These are phyloP conservation scores for Fonsecaea pedrosoi DNA, from an alignment of 2,329 filamentous ascomycete genomes.

Conservation along the genomic window DNA sequence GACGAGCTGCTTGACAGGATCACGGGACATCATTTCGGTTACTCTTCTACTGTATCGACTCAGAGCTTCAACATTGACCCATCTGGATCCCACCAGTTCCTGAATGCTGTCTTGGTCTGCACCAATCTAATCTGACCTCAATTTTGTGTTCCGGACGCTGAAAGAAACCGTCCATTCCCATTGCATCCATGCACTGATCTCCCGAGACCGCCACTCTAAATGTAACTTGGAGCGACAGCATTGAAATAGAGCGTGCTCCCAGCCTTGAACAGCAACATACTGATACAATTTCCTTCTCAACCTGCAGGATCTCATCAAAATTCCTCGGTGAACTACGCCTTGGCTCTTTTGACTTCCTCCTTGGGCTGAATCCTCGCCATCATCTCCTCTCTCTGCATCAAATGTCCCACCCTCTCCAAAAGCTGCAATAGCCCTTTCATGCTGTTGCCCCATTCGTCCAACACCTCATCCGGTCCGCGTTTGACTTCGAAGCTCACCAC, in stretches of 20 bases:
- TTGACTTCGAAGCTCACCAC: constrained; percentile 95
- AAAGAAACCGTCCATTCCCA: not conserved
- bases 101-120: not conserved
- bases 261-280: not conserved
- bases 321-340: constrained; percentile 10
- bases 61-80: not conserved
- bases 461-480: constrained; percentile 89
- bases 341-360: constrained; percentile 22
- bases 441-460: constrained; percentile 98
- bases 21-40: too few species aligned
- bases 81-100: not conserved
- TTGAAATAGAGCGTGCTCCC: not conserved
- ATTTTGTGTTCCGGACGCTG: not conserved
- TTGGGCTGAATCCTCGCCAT: constrained; percentile 91
- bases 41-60: too few species aligned
- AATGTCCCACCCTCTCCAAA: constrained; percentile 89
- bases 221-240: not conserved
- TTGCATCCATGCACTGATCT: not conserved
- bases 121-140: not conserved
- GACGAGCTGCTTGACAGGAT: too few species aligned
- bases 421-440: constrained; percentile 91
- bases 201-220: not conserved
- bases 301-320: constrained; percentile 3
- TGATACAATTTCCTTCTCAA: not conserved
- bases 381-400: constrained; percentile 99